These are phyloP conservation scores for Brettanomyces bruxellensis DNA, from an alignment of 805 yeast species.

Conservation along the genomic window DNA sequence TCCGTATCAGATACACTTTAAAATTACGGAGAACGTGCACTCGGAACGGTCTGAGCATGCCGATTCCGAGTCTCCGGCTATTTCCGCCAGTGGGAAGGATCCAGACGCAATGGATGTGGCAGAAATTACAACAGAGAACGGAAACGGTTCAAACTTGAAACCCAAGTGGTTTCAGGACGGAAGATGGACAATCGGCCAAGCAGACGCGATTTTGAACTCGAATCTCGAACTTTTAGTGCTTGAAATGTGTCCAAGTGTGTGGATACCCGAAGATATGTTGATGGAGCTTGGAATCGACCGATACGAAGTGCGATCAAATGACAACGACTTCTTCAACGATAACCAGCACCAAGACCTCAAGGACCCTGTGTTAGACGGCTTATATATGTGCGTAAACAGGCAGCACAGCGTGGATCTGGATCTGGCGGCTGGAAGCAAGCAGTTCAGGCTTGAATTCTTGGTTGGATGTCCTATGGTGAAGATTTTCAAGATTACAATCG, in stretches of 20 bases:
- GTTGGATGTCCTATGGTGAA: slow-evolving; percentile 22
- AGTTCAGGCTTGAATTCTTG: slow-evolving; percentile 10
- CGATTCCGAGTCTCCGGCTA: not conserved
- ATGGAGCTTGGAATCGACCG: slow-evolving; percentile 13
- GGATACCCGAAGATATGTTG: slow-evolving; percentile 25
- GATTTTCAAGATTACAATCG: slow-evolving; percentile 19
- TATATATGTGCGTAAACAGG: slow-evolving; percentile 13
- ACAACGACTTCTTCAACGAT: slow-evolving; percentile 16
- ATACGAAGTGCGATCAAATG: slow-evolving; percentile 17
- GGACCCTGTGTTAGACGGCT: slow-evolving; percentile 10
- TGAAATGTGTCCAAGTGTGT: slow-evolving; percentile 24
- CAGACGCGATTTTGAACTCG: slow-evolving; percentile 10
- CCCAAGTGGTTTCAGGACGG: slow-evolving; percentile 20
- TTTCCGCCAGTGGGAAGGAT: slow-evolving; percentile 1
- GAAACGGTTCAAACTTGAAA: slow-evolving; percentile 2
- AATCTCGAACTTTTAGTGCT: slow-evolving; percentile 16
- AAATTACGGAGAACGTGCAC: slow-evolving; percentile 18
- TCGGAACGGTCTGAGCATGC: slow-evolving; percentile 3
- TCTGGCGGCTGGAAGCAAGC: slow-evolving; percentile 1
- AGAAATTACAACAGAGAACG: not conserved
- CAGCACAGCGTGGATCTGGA: slow-evolving; percentile 8
- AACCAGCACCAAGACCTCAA: slow-evolving; percentile 3
- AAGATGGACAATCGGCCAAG: slow-evolving; percentile 15
- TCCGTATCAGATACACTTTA: slow-evolving; percentile 25
- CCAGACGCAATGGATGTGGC: not conserved